phyloP scores from a whole-genome alignment of 1,284 basidiomycete species.

The Cryptococcus sp. region DNA sequence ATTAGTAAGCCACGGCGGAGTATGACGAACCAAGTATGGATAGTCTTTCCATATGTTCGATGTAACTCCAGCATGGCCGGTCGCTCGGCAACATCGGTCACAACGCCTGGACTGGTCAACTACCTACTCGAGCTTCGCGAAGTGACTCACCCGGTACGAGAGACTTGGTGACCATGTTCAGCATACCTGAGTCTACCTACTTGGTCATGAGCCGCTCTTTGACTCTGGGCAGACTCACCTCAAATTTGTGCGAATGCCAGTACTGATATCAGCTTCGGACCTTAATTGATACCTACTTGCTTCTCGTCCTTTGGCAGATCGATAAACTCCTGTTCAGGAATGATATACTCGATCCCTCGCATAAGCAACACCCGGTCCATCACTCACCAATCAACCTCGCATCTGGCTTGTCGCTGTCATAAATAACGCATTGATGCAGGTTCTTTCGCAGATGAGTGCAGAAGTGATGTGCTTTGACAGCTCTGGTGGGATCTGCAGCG shows the following conservation, averaged over 20 bases:
- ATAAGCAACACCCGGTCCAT: neutral
- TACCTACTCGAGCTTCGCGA: neutral
- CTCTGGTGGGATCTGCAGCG: constrained; percentile 47
- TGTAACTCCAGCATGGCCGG: constrained; percentile 54
- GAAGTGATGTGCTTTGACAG: constrained; percentile 51
- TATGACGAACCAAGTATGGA: constrained; percentile 51
- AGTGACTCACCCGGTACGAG: constrained; percentile 46
- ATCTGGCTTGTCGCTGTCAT: constrained; percentile 40
- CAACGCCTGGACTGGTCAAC: constrained; percentile 22
- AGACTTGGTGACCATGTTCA: constrained; percentile 50
- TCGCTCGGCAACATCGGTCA: constrained; percentile 50
- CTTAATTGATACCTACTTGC: constrained; percentile 13
- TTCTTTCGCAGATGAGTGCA: constrained; percentile 46
- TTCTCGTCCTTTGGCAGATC: constrained; percentile 41
- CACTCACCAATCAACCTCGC: constrained; percentile 40
- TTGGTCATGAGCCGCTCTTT: too few species aligned
- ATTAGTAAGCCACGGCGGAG: neutral
- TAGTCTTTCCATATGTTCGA: constrained; percentile 55
- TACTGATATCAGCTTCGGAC: constrained; percentile 12
- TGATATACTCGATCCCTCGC: constrained; percentile 46
- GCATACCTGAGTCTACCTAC: constrained; percentile 53
- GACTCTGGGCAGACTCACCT: constrained; percentile 9
- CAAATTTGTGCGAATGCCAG: constrained; percentile 47
- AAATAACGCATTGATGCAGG: constrained; percentile 45
- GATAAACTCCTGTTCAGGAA: constrained; percentile 40